Evolutionary conservation across 148 eudicot species (phyloP).

Genomic region (Vaccinium vitisidaea): DNA sequence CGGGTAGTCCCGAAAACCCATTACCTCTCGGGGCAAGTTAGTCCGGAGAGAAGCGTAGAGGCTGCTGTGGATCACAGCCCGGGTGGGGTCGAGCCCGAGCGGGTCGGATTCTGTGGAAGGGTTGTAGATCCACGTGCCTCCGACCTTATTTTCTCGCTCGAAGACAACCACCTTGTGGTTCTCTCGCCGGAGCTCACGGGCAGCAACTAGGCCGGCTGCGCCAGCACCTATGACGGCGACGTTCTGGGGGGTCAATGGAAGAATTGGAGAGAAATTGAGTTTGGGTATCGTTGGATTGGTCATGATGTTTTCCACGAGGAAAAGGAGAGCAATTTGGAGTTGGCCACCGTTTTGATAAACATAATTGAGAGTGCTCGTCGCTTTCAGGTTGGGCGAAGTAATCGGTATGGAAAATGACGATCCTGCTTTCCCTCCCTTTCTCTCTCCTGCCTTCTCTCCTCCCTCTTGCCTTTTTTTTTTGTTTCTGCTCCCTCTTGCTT

Average conservation of each 20-base stretch:
- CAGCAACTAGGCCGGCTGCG: constrained; percentile 78
- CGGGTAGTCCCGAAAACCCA: constrained; percentile 86
- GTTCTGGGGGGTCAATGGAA: constrained; percentile 27
- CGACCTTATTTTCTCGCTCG: constrained; percentile 49
- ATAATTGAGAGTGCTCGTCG: too few relatives aligned
- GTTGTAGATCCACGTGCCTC: constrained; percentile 81
- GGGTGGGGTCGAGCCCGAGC: constrained; percentile 51
- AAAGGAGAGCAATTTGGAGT: too few relatives aligned
- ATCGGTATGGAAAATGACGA: too few relatives aligned
- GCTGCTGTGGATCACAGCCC: constrained; percentile 59
- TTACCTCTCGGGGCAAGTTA: constrained; percentile 71
- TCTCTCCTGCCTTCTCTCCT: too few relatives aligned
- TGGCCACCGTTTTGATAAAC: too few relatives aligned
- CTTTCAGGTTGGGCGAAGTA: too few relatives aligned
- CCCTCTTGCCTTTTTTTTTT: too few relatives aligned
- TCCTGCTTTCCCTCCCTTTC: too few relatives aligned
- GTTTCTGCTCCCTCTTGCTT: too few relatives aligned
- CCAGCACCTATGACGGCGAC: constrained; percentile 97
- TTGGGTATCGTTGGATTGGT: too few relatives aligned
- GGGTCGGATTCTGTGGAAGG: constrained; percentile 69
- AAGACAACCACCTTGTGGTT: constrained; percentile 77
- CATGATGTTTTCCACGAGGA: too few relatives aligned
- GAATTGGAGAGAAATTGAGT: constrained; percentile 16
- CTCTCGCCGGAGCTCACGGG: constrained; percentile 68
- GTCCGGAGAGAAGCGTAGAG: constrained; percentile 79